Base-by-base conservation (phyloP, 2,329 filamentous ascomycete species). In the Xylaria digitata region DNA sequence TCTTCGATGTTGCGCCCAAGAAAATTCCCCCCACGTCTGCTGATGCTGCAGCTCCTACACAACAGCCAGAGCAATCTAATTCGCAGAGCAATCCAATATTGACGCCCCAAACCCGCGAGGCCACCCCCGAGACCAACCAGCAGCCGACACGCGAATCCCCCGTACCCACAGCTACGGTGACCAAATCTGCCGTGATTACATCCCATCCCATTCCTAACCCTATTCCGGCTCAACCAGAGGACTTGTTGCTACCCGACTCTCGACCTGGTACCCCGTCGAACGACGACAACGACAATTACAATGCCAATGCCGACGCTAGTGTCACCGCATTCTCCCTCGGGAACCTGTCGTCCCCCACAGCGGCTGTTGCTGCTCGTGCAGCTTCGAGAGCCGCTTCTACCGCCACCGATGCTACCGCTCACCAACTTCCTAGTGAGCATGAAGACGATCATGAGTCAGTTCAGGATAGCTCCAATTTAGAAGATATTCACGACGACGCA, bases 261-360 rank as follows among this genome's bases (percentile, higher is more conserved):
- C 54, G 42, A 34, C 52, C 61, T 61, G 43, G 42, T 19, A 46
- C 30, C n/a, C 13, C 59, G n/a, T 34, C 55, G n/a, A 56, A 67
- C 37, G 37, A 49, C 43, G 34, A 26, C 26, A 59, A 70, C 26
- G 19, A 45, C 46, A 67, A 72, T 15, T 57, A 55, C 42, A 6
- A 66, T 50, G 21, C n/a, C 21, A 26, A 53, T 52, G 50, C 63
- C 37, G 67, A 75, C 21, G 54, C 60, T 26, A 72, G 77, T 61
- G 80, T 83, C 69, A 83, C 80, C 1, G 87, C 86, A 1, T 85
- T 83, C 8, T 79, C 79, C 23, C 80, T 88, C 23, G 86, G 88
- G 71, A 82, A 78, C 23, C 80, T 88, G 8, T 87, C 86, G 7
- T 88, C 87, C 9, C 86, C 87, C 7, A 85, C 86, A 0, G 83